A percentile compares a stretch with the other conserved stretches of the same genome.
phyloP scores from a whole-genome alignment of 345 rosid genomes.

The Passiflora organensis region DNA sequence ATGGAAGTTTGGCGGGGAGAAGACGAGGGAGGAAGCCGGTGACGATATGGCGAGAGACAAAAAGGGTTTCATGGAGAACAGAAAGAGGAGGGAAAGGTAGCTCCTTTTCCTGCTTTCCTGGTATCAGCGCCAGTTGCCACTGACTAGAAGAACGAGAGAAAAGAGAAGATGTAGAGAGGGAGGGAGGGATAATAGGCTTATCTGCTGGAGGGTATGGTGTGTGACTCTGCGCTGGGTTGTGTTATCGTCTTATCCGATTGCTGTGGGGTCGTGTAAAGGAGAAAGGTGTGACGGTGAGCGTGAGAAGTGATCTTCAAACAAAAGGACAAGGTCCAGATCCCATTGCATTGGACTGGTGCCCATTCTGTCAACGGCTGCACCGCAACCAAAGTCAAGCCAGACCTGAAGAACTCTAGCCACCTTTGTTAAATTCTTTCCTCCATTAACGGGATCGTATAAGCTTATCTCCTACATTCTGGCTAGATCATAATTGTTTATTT shows the following conservation, averaged over 20 bases:
- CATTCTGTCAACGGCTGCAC: too few species aligned
- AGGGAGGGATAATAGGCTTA: background rate
- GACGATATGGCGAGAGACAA: background rate
- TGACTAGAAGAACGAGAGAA: background rate
- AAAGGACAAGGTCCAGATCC: too few species aligned
- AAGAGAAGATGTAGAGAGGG: background rate
- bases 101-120: background rate
- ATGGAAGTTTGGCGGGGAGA: constrained; percentile 8
- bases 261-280: background rate
- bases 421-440: too few species aligned
- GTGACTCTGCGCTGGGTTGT: too few species aligned
- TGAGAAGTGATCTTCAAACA: too few species aligned
- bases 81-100: constrained; percentile 14
- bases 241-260: background rate
- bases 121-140: background rate
- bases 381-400: too few species aligned
- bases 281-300: constrained; percentile 2
- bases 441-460: too few species aligned
- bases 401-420: too few species aligned
- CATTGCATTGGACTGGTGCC: too few species aligned
- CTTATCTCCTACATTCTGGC: too few species aligned
- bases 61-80: background rate
- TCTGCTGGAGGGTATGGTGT: background rate
- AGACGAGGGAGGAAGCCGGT: constrained; percentile 8
- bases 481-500: too few species aligned